Percentiles rank a stretch among this genome's conserved stretches.
Conservation (phyloP, 345 rosid genomes). For the Bruguiera sexangula region DNA sequence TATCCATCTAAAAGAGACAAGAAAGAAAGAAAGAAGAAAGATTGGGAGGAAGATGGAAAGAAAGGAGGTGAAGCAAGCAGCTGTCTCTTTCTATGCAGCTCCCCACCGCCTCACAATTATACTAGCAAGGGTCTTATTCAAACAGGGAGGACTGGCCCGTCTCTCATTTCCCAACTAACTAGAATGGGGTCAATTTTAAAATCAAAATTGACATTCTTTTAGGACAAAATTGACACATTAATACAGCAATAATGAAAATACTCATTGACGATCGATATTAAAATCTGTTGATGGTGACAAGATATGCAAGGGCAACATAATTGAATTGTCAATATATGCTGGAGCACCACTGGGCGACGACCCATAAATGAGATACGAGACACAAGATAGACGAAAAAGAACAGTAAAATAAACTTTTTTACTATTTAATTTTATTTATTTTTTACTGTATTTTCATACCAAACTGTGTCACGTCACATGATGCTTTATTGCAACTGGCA, state of each 20-base stretch:
- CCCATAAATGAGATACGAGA: too few species aligned
- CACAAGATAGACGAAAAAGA: background rate
- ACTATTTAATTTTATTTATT: background rate
- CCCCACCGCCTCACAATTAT: conserved; percentile 25
- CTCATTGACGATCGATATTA: background rate
- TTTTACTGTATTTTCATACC: too few species aligned
- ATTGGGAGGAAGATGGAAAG: conserved; percentile 9
- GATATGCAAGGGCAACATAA: background rate
- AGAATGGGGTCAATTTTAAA: conserved; percentile 10
- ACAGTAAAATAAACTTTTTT: background rate
- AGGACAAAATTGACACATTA: background rate
- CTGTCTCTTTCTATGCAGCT: conserved; percentile 70
- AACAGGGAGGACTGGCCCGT: conserved; percentile 16
- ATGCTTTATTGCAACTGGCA: conserved; percentile 17
- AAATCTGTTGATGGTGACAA: background rate
- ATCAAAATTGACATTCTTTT: conserved; percentile 10
- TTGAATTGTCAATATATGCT: too few species aligned
- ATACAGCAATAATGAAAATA: background rate
- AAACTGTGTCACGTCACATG: too few species aligned
- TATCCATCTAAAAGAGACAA: background rate
- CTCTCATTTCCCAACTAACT: conserved; percentile 28
- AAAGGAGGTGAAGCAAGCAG: conserved; percentile 24
- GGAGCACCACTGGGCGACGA: too few species aligned
- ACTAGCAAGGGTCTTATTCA: conserved; percentile 15
- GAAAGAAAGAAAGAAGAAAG: background rate